A percentile compares a stretch with the other conserved stretches of the same genome.
Conservation (phyloP, 2,329 filamentous ascomycete genomes). For the Beauveria brongniartii region DNA sequence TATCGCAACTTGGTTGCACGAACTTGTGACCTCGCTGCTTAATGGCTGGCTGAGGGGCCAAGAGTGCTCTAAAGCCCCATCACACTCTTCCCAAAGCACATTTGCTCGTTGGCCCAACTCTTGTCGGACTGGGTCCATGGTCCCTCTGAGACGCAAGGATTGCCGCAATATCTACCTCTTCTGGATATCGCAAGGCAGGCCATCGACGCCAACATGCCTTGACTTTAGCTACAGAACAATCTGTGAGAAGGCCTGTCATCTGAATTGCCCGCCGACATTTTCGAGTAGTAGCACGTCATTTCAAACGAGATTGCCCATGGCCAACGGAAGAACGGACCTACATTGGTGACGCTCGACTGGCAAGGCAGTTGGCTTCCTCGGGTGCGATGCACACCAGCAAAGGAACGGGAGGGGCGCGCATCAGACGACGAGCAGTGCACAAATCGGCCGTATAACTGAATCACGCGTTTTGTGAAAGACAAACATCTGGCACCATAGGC, state of each 20-base stretch:
- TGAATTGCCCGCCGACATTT: not conserved
- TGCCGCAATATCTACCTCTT: not conserved
- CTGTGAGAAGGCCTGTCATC: not conserved
- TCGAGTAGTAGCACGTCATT: not conserved
- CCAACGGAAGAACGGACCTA: not conserved
- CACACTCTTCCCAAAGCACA: not conserved
- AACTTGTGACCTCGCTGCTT: not conserved
- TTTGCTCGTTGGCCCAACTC: not conserved
- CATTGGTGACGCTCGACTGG: not conserved
- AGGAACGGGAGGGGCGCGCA: not conserved
- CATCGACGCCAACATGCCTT: not conserved
- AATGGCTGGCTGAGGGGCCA: not conserved
- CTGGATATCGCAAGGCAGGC: not conserved
- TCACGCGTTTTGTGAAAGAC: constrained; percentile 1
- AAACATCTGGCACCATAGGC: not conserved
- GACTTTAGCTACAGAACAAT: too few species aligned
- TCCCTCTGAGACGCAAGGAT: not conserved
- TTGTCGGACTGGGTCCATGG: not conserved
- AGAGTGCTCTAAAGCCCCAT: not conserved
- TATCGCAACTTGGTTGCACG: constrained; percentile 1
- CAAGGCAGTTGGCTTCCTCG: not conserved
- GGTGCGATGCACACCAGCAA: not conserved
- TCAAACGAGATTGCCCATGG: not conserved
- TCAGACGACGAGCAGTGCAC: not conserved
- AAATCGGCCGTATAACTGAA: constrained; percentile 10